Conservation (phyloP, 2,329 filamentous ascomycete species). For the Xylariaceae sp. region DNA sequence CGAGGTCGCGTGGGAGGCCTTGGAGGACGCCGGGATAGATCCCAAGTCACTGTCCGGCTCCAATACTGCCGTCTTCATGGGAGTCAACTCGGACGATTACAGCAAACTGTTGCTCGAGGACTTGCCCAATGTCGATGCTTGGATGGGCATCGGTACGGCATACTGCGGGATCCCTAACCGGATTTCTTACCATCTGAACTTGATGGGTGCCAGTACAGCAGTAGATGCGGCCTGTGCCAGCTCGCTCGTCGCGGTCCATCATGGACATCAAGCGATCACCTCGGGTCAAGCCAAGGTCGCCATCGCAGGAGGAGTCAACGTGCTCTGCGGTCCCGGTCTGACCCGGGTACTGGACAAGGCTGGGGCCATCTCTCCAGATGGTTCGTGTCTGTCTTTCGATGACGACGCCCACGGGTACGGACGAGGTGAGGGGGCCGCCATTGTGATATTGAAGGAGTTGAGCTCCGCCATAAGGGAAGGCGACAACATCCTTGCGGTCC, state of each 20-base stretch:
- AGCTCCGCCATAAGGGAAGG: conserved; percentile 27
- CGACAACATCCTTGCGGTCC: conserved; percentile 30
- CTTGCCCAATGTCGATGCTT: conserved; percentile 30
- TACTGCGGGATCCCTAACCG: conserved; percentile 32
- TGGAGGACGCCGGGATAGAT: conserved; percentile 29
- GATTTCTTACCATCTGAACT: conserved; percentile 29
- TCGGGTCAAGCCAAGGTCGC: conserved; percentile 25
- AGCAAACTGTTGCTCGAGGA: conserved; percentile 32
- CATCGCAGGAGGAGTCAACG: conserved; percentile 30
- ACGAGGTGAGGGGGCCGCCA: conserved; percentile 30
- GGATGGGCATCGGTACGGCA: conserved; percentile 36
- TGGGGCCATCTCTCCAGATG: conserved; percentile 21
- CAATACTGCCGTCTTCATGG: conserved; percentile 27
- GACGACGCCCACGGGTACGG: conserved; percentile 20
- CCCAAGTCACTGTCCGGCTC: conserved; percentile 33
- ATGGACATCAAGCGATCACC: conserved; percentile 26
- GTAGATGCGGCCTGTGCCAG: conserved; percentile 34
- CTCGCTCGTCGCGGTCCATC: conserved; percentile 27
- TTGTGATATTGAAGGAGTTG: conserved; percentile 30
- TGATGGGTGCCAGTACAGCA: conserved; percentile 28
- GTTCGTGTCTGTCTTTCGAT: conserved; percentile 19
- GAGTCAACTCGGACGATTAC: conserved; percentile 32
- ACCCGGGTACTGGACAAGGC: conserved; percentile 25
- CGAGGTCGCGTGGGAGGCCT: conserved; percentile 11
- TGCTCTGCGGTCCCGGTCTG: conserved; percentile 27